A percentile compares a stretch with the other conserved stretches of the same genome.
phyloP scores from a whole-genome alignment of 768 basidiomycete species.

The Dacryopinax spathularia region DNA sequence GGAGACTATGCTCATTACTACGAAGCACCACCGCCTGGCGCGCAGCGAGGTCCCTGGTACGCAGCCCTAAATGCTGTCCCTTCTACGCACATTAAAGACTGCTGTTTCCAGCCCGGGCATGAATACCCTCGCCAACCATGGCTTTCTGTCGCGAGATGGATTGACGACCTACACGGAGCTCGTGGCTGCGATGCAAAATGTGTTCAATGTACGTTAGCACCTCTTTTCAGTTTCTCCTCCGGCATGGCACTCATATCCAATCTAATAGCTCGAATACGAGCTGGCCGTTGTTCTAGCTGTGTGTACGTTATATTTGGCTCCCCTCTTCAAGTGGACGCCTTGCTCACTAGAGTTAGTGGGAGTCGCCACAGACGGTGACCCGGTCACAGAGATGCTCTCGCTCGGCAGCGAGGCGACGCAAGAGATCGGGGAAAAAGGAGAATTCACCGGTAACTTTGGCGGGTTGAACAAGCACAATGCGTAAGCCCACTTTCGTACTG shows the following conservation, averaged over 20 bases:
- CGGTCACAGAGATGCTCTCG: slow-evolving; percentile 1
- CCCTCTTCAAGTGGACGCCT: background rate
- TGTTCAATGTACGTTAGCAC: background rate
- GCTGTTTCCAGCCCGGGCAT: background rate
- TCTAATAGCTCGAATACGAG: background rate
- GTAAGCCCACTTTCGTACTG: background rate
- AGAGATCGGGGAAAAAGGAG: background rate
- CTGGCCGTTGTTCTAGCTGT: background rate
- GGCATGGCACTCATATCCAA: background rate
- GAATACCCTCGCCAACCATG: slow-evolving; percentile 1
- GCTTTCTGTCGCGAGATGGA: background rate
- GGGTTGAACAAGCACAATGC: background rate
- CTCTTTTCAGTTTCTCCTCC: background rate
- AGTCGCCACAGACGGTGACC: background rate
- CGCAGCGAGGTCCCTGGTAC: background rate
- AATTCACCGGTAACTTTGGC: background rate
- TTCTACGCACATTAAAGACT: background rate
- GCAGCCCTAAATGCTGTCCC: background rate
- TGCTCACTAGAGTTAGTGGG: background rate
- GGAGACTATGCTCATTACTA: background rate
- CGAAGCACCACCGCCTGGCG: background rate
- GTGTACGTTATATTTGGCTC: background rate
- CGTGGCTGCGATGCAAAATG: background rate
- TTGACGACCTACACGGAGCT: background rate
- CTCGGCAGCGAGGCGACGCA: background rate